Evolutionary conservation across 257 asterid genomes (phyloP).

Genomic region (Pogostemon cablin): DNA sequence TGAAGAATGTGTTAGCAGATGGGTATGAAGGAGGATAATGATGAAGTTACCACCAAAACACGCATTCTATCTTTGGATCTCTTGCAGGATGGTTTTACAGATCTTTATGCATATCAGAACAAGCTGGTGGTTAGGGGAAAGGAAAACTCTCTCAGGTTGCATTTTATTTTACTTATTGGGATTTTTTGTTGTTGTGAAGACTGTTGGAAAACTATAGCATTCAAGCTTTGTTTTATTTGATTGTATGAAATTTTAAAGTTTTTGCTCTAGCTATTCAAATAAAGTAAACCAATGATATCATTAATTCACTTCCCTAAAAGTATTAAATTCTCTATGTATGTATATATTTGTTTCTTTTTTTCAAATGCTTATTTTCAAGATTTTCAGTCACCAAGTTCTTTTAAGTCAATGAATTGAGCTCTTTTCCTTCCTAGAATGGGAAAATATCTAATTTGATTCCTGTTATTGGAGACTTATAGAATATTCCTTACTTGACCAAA

Average conservation of each 20-base stretch:
- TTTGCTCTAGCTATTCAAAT: background rate
- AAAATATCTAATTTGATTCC: no score
- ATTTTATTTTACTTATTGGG: slow-evolving; percentile 19
- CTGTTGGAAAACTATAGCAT: slow-evolving; percentile 15
- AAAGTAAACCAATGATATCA: slow-evolving; percentile 11
- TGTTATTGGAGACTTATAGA: no score
- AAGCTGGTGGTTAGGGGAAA: slow-evolving; percentile 24
- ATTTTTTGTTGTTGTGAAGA: slow-evolving; percentile 16
- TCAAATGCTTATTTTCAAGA: slow-evolving; percentile 9
- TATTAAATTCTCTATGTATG: no score
- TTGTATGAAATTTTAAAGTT: background rate
- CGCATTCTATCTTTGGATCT: slow-evolving; percentile 97
- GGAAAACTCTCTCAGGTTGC: slow-evolving; percentile 22
- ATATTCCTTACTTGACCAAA: no score
- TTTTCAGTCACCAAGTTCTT: slow-evolving; percentile 11
- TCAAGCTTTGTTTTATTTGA: slow-evolving; percentile 16
- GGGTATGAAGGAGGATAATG: slow-evolving; percentile 98
- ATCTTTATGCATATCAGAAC: slow-evolving; percentile 27
- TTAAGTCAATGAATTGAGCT: no score
- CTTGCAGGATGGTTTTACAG: slow-evolving; percentile 69
- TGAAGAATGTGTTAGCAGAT: slow-evolving; percentile 61
- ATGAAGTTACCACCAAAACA: slow-evolving; percentile 84
- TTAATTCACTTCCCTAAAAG: slow-evolving; percentile 7
- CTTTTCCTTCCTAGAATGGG: no score
- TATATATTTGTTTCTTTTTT: background rate